phyloP scores from a whole-genome alignment of 495 filamentous ascomycete genomes.

The Neurospora sp. region DNA sequence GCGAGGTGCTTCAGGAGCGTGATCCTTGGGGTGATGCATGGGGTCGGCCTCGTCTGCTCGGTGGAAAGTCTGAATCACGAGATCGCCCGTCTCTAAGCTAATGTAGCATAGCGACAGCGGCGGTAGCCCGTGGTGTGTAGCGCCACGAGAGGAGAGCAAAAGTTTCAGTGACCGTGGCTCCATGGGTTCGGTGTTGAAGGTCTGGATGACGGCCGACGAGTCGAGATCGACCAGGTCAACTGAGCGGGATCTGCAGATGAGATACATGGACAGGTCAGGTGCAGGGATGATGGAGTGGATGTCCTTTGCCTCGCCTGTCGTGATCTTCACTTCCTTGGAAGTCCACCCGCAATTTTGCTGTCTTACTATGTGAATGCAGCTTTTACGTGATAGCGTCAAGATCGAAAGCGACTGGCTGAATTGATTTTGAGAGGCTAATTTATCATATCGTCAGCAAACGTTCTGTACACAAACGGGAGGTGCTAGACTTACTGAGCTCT shows the following conservation, averaged over 20 bases:
- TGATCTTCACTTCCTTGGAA: conserved; percentile 27
- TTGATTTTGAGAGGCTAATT: conserved; percentile 5
- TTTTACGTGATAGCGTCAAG: conserved; percentile 31
- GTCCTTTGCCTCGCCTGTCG: conserved; percentile 17
- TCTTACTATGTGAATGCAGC: conserved; percentile 36
- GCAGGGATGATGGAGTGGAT: conserved; percentile 32
- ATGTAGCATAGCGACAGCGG: conserved; percentile 47
- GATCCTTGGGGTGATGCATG: conserved; percentile 27
- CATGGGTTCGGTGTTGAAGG: conserved; percentile 46
- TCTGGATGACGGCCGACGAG: conserved; percentile 41
- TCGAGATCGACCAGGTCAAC: conserved; percentile 46
- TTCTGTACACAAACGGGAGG: background rate
- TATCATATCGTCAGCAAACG: background rate
- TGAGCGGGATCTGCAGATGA: conserved; percentile 35
- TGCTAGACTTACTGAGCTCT: conserved; percentile 25
- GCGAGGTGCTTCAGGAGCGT: conserved; percentile 13
- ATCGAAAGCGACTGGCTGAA: conserved; percentile 15
- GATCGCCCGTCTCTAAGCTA: conserved; percentile 39
- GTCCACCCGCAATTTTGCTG: conserved; percentile 27
- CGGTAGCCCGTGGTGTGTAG: conserved; percentile 36
- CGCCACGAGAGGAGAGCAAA: conserved; percentile 34
- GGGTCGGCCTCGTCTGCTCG: conserved; percentile 34
- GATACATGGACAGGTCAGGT: conserved; percentile 32
- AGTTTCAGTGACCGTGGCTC: conserved; percentile 41
- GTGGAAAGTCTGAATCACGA: conserved; percentile 47